phyloP scores from a whole-genome alignment of 73 alveolate genomes.

The Durusdinium trenchii region DNA sequence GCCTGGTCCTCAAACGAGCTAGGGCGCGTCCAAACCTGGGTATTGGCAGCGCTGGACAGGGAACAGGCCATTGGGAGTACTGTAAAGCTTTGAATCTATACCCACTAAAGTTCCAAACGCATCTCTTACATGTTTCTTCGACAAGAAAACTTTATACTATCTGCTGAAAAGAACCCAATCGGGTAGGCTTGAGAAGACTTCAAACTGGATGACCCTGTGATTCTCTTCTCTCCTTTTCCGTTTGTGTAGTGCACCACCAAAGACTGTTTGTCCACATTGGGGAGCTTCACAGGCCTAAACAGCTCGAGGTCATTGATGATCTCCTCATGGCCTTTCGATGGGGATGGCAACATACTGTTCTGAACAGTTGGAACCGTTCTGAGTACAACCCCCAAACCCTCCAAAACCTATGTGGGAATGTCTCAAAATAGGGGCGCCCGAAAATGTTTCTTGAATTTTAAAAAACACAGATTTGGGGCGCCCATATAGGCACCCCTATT shows the following conservation, averaged over 20 bases:
- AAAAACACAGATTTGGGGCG: too few species aligned
- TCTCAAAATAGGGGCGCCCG: too few species aligned
- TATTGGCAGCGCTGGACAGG: background rate
- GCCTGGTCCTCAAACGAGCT: background rate
- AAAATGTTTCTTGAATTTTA: too few species aligned
- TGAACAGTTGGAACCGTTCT: background rate
- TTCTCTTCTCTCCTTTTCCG: background rate
- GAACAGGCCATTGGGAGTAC: too few species aligned
- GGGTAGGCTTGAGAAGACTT: conserved; percentile 44
- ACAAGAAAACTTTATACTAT: background rate
- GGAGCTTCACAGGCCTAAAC: background rate
- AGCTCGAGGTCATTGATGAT: background rate
- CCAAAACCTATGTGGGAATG: background rate
- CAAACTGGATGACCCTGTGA: background rate
- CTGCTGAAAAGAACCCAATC: background rate
- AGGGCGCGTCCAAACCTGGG: background rate
- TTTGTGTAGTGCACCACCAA: conserved; percentile 13
- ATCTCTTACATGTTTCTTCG: background rate
- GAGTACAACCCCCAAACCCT: background rate
- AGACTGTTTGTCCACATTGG: background rate
- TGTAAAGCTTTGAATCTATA: too few species aligned
- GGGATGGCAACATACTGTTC: background rate
- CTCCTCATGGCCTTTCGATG: background rate
- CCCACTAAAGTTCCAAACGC: too few species aligned
- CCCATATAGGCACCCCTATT: too few species aligned